These are phyloP conservation scores for Przewalskia tangutica DNA, from an alignment of 257 asterid species.

Conservation along the genomic window DNA sequence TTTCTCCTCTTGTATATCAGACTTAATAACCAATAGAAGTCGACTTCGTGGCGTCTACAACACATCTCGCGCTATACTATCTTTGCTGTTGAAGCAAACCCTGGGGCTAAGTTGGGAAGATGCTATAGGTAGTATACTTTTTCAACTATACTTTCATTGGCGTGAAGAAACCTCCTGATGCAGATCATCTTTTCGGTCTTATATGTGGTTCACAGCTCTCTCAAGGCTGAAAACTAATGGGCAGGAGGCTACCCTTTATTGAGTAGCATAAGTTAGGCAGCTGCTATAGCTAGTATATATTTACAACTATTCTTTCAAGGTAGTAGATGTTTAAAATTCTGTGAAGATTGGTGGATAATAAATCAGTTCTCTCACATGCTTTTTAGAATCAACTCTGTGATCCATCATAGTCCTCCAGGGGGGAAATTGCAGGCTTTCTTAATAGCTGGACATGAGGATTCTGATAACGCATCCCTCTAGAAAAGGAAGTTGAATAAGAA, in stretches of 20 bases:
- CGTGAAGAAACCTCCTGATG: background rate
- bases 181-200: background rate
- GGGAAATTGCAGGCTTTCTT: background rate
- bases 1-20: background rate
- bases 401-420: background rate
- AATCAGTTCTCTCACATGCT: background rate
- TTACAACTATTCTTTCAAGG: background rate
- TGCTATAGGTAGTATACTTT: background rate
- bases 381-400: background rate
- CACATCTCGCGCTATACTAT: background rate
- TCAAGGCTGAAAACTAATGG: background rate
- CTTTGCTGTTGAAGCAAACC: background rate
- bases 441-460: background rate
- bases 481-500: background rate
- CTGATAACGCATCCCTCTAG: background rate
- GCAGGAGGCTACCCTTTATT: background rate
- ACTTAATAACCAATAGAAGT: background rate
- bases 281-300: background rate
- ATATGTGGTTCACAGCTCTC: background rate
- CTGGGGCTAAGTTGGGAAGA: background rate
- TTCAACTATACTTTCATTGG: background rate
- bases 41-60: background rate
- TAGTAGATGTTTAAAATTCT: background rate
- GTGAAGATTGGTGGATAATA: background rate
- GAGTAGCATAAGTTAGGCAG: background rate